These are phyloP conservation scores for Penicillium rolfsii DNA, from an alignment of 2,329 filamentous ascomycete genomes.

Conservation along the genomic window DNA sequence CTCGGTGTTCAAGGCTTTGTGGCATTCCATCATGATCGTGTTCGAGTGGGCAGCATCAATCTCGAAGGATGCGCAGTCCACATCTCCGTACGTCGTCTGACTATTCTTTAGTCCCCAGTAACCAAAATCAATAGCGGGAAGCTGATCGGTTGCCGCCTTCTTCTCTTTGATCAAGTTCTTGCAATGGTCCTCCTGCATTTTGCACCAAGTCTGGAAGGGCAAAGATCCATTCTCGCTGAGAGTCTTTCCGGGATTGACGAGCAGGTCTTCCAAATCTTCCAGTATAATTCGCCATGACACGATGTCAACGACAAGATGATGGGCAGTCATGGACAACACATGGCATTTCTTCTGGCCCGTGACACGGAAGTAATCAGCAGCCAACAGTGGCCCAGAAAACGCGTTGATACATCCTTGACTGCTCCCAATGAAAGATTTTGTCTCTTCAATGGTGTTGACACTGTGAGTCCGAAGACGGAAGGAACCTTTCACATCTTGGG, in stretches of 20 bases:
- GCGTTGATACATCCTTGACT: slow-evolving; percentile 42
- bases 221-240: slow-evolving; percentile 31
- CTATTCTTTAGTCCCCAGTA: slow-evolving; percentile 41
- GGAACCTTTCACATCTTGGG: slow-evolving; percentile 33
- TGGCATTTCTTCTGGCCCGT: slow-evolving; percentile 35
- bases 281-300: slow-evolving; percentile 48
- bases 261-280: slow-evolving; percentile 43
- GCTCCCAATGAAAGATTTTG: slow-evolving; percentile 31
- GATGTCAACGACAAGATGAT: slow-evolving; percentile 46
- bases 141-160: slow-evolving; percentile 18
- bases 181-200: slow-evolving; percentile 36
- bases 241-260: slow-evolving; percentile 35
- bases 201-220: slow-evolving; percentile 45
- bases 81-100: slow-evolving; percentile 42
- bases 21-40: slow-evolving; percentile 37
- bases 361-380: slow-evolving; percentile 47
- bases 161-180: slow-evolving; percentile 19
- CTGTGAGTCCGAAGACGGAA: slow-evolving; percentile 33
- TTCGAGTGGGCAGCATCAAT: slow-evolving; percentile 34
- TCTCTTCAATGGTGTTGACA: slow-evolving; percentile 22
- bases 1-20: slow-evolving; percentile 40
- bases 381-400: slow-evolving; percentile 45
- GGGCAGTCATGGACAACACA: slow-evolving; percentile 42
- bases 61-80: slow-evolving; percentile 40
- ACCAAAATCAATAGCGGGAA: slow-evolving; percentile 37